Evolutionary conservation across 2,329 filamentous ascomycete species (phyloP).

Genomic region (Fusarium solani-melongenae): DNA sequence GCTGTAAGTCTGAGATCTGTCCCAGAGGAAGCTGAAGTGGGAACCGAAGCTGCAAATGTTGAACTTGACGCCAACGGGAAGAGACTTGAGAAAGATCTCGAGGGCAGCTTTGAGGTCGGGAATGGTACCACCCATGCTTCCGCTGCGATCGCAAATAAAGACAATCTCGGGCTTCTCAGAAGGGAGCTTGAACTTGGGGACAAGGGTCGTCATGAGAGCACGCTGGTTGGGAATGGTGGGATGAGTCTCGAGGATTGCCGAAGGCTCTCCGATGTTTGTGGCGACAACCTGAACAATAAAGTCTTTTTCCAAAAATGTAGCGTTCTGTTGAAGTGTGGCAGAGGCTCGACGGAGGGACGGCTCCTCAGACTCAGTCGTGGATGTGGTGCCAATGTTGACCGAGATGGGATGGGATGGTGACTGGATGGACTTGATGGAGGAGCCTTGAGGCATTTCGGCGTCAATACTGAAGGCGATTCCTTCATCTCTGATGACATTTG

Average conservation of each 20-base stretch:
- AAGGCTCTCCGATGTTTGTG: conserved; percentile 69
- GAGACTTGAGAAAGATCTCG: conserved; percentile 72
- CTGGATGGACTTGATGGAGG: conserved; percentile 69
- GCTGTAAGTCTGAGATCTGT: conserved; percentile 58
- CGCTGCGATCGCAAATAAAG: conserved; percentile 78
- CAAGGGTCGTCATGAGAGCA: conserved; percentile 76
- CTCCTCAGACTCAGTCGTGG: conserved; percentile 52
- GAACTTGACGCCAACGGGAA: conserved; percentile 73
- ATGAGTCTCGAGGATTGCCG: conserved; percentile 74
- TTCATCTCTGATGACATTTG: conserved; percentile 11
- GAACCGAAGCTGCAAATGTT: conserved; percentile 77
- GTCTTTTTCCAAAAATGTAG: conserved; percentile 68
- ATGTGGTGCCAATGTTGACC: conserved; percentile 69
- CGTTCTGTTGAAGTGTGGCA: conserved; percentile 66
- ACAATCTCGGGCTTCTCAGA: conserved; percentile 70
- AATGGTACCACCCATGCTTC: conserved; percentile 71
- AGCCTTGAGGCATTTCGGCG: conserved; percentile 61
- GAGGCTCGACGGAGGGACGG: conserved; percentile 70
- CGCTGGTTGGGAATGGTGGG: conserved; percentile 69
- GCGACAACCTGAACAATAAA: conserved; percentile 74
- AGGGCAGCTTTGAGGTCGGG: conserved; percentile 65
- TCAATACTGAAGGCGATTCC: conserved; percentile 49
- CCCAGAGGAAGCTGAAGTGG: conserved; percentile 58
- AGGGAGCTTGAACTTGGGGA: conserved; percentile 75
- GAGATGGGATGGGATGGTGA: conserved; percentile 76